These are phyloP conservation scores for Exophiala mesophila DNA, from an alignment of 2,329 filamentous ascomycete genomes.

Conservation along the genomic window DNA sequence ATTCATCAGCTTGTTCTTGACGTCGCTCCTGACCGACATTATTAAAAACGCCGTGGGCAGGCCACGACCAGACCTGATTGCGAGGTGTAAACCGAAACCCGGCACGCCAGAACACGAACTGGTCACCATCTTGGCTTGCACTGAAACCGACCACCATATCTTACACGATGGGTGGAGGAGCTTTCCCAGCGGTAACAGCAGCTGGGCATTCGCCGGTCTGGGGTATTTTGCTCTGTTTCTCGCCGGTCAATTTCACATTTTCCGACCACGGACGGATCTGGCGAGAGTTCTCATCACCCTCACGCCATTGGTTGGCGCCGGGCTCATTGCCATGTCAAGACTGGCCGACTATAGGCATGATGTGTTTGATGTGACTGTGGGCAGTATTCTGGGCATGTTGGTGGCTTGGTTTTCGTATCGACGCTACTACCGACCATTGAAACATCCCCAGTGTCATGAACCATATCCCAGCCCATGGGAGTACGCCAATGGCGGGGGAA, in stretches of 20 bases:
- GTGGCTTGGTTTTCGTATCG: constrained; percentile 57
- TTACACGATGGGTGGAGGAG: constrained; percentile 62
- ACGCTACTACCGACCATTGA: constrained; percentile 55
- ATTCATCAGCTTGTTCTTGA: constrained; percentile 68
- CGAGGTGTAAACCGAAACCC: constrained; percentile 70
- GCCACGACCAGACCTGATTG: constrained; percentile 79
- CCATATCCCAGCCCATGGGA: constrained; percentile 38
- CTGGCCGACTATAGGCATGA: constrained; percentile 62
- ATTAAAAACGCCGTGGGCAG: constrained; percentile 84
- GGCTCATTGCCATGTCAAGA: constrained; percentile 58
- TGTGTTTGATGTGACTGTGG: constrained; percentile 57
- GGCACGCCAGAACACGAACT: constrained; percentile 53
- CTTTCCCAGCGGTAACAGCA: constrained; percentile 60
- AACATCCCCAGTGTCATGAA: constrained; percentile 46
- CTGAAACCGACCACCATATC: constrained; percentile 49
- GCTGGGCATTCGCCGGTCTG: constrained; percentile 57
- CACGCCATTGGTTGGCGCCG: constrained; percentile 52
- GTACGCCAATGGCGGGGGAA: constrained; percentile 6
- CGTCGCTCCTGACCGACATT: constrained; percentile 78
- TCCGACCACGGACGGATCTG: constrained; percentile 55
- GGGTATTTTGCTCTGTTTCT: constrained; percentile 52
- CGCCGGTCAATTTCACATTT: constrained; percentile 54
- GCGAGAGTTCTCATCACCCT: constrained; percentile 52
- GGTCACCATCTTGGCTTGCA: constrained; percentile 45
- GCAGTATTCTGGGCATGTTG: constrained; percentile 50